A percentile compares a stretch with the other conserved stretches of the same genome.
phyloP scores from a whole-genome alignment of 2,329 filamentous ascomycete genomes.

The Ilyonectria sp. region DNA sequence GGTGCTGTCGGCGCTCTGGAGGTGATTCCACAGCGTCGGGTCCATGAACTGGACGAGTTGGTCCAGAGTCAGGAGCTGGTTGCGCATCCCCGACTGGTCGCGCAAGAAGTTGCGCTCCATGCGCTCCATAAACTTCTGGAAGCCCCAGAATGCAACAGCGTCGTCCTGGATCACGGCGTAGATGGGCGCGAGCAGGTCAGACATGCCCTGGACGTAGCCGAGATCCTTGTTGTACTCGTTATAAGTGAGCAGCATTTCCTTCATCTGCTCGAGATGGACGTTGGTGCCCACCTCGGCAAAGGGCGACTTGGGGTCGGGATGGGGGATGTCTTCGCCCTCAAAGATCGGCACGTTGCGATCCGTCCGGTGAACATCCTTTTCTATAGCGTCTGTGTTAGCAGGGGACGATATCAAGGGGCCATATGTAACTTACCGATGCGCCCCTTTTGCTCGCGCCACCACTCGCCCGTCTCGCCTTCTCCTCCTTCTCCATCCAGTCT shows the following conservation, averaged over 20 bases:
- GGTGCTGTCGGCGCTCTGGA: slow-evolving; percentile 91
- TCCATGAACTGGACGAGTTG: slow-evolving; percentile 98
- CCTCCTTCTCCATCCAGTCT: slow-evolving; percentile 86
- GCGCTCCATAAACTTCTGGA: slow-evolving; percentile 95
- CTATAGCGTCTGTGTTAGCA: slow-evolving; percentile 64
- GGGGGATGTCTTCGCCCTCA: slow-evolving; percentile 94
- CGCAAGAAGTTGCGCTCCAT: slow-evolving; percentile 98
- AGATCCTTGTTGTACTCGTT: slow-evolving; percentile 97
- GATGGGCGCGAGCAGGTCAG: slow-evolving; percentile 93
- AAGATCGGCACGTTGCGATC: slow-evolving; percentile 97
- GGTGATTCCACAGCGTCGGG: slow-evolving; percentile 91
- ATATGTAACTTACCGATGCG: slow-evolving; percentile 82
- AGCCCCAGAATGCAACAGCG: slow-evolving; percentile 96
- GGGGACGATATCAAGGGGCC: background rate
- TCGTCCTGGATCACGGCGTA: slow-evolving; percentile 99
- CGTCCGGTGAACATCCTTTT: slow-evolving; percentile 98
- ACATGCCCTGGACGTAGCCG: slow-evolving; percentile 99
- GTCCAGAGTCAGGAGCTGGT: slow-evolving; percentile 90
- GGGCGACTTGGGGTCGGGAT: slow-evolving; percentile 95
- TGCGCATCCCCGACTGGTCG: slow-evolving; percentile 96
- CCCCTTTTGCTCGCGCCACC: slow-evolving; percentile 95
- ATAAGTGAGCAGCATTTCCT: slow-evolving; percentile 98
- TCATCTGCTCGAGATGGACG: slow-evolving; percentile 98
- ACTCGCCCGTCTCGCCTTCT: slow-evolving; percentile 87
- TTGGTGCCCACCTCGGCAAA: slow-evolving; percentile 96